Evolutionary conservation across 2,329 filamentous ascomycete genomes (phyloP).

Genomic region (Xylaria sp.): DNA sequence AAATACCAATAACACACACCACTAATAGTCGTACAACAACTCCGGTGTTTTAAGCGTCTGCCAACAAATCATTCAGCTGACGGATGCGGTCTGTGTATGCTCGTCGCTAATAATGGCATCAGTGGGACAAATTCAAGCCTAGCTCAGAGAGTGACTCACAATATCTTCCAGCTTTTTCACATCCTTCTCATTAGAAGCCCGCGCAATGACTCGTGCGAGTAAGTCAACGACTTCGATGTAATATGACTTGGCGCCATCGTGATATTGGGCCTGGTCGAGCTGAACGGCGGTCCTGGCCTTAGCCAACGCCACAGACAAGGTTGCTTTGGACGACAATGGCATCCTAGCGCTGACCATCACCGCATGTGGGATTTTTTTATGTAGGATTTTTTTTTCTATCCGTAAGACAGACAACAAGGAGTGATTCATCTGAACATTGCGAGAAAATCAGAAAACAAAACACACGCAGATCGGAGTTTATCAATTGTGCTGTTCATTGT

Average conservation of each 20-base stretch:
- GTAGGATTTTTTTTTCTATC: neutral
- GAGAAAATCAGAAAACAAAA: neutral
- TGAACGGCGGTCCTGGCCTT: slow-evolving; percentile 48
- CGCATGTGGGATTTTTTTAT: neutral
- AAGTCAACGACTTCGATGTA: slow-evolving; percentile 44
- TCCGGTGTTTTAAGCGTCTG: slow-evolving; percentile 16
- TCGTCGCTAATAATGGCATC: slow-evolving; percentile 38
- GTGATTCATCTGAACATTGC: slow-evolving; percentile 1
- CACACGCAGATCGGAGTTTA: neutral
- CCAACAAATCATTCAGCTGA: slow-evolving; percentile 35
- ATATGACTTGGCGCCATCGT: slow-evolving; percentile 45
- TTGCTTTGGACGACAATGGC: slow-evolving; percentile 45
- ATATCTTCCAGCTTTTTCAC: slow-evolving; percentile 41
- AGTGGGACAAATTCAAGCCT: slow-evolving; percentile 20
- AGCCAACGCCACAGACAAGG: slow-evolving; percentile 44
- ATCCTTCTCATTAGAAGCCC: slow-evolving; percentile 40
- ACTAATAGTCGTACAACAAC: no score
- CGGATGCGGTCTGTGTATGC: slow-evolving; percentile 43
- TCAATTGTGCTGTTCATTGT: neutral
- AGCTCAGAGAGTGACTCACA: slow-evolving; percentile 36
- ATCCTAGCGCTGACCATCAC: slow-evolving; percentile 26
- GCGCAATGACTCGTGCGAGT: slow-evolving; percentile 41
- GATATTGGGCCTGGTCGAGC: slow-evolving; percentile 46
- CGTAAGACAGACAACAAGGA: neutral
- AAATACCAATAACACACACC: neutral